Evolutionary conservation across 805 yeast genomes (phyloP).

Genomic region (Lipomyces kockii): DNA sequence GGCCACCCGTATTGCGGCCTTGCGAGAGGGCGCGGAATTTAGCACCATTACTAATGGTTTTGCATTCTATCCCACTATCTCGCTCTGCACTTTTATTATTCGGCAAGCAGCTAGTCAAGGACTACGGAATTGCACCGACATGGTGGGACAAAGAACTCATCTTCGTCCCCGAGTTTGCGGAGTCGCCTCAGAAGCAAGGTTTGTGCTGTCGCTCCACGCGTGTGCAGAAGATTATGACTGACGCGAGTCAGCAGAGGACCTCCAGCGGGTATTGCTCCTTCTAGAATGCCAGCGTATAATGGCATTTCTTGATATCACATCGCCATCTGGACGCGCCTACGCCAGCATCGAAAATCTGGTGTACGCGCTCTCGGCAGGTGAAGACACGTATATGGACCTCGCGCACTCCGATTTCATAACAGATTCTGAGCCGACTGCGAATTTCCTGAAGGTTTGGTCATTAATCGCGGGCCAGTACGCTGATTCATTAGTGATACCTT

Average conservation of each 20-base stretch:
- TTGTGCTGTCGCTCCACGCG: not conserved
- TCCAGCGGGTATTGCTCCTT: conserved; percentile 29
- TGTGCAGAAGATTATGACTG: not conserved
- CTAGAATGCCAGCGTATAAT: conserved; percentile 42
- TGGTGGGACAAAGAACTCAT: conserved; percentile 42
- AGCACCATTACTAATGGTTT: conserved; percentile 41
- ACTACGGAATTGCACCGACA: conserved; percentile 40
- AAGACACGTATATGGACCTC: conserved; percentile 8
- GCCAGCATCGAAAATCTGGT: conserved; percentile 33
- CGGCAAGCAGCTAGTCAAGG: conserved; percentile 36
- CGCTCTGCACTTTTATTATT: conserved; percentile 40
- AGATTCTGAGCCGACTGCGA: conserved; percentile 14
- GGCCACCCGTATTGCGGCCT: conserved; percentile 26
- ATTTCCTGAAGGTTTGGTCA: conserved; percentile 20
- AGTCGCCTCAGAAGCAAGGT: conserved; percentile 8
- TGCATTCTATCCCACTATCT: conserved; percentile 44
- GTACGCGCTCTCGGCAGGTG: conserved; percentile 4
- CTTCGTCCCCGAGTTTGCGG: conserved; percentile 26
- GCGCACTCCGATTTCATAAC: conserved; percentile 12
- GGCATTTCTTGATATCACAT: conserved; percentile 42
- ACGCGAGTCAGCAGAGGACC: conserved; percentile 4
- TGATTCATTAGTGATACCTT: conserved; percentile 7
- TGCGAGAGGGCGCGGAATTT: conserved; percentile 22
- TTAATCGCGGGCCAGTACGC: conserved; percentile 9
- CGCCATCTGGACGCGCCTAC: conserved; percentile 39